phyloP scores from a whole-genome alignment of 768 basidiomycete genomes.

The Tricholoma bakamatsutake region DNA sequence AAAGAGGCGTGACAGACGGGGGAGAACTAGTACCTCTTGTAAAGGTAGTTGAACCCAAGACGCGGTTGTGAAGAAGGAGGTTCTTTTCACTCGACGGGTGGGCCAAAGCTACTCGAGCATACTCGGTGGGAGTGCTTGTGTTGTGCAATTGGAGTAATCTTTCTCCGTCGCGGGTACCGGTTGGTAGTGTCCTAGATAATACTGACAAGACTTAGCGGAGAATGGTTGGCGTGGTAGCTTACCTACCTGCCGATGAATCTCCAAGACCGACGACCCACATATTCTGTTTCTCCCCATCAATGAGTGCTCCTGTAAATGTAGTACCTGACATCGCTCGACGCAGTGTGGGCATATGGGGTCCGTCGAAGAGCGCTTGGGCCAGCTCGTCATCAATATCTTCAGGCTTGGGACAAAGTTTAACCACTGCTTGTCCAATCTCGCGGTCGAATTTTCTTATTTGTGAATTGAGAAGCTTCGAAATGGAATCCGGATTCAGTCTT shows the following conservation, averaged over 20 bases:
- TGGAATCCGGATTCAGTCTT: neutral
- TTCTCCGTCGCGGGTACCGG: neutral
- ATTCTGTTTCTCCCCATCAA: neutral
- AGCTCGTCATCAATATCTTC: neutral
- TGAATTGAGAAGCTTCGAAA: neutral
- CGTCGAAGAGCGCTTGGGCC: neutral
- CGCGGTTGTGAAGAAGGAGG: neutral
- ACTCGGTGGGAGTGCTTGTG: neutral
- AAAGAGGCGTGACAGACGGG: too few species aligned
- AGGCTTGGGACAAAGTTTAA: neutral
- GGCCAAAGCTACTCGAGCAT: neutral
- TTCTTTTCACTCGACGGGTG: constrained; percentile 1
- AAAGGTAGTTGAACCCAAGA: constrained; percentile 7
- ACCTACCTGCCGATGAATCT: neutral
- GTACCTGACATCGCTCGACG: neutral
- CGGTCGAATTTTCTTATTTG: neutral
- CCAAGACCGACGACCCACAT: constrained; percentile 3
- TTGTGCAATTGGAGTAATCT: neutral
- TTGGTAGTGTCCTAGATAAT: neutral
- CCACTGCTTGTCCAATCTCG: neutral
- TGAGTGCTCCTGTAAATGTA: neutral
- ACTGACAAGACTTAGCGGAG: neutral
- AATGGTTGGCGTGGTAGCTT: neutral
- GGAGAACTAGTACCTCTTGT: constrained; percentile 7
- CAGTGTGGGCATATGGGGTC: neutral